Conservation (phyloP, 768 basidiomycete species). For the Clavaria fumosa region DNA sequence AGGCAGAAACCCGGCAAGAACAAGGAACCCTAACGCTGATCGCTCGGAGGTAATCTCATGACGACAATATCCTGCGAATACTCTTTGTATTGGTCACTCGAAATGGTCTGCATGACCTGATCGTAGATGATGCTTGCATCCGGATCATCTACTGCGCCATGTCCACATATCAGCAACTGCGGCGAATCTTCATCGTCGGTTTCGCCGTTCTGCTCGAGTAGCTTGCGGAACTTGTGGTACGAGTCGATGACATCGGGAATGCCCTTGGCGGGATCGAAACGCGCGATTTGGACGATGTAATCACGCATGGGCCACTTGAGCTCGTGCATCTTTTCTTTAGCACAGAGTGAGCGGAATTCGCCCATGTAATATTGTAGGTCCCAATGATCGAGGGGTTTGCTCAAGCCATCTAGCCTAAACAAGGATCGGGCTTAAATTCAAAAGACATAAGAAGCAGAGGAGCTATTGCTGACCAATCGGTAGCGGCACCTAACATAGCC, state of each 20-base stretch:
- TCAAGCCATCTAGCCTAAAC: conserved; percentile 76
- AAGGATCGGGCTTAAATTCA: no score
- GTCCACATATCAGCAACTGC: conserved; percentile 73
- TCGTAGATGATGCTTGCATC: conserved; percentile 90
- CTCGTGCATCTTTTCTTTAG: conserved; percentile 67
- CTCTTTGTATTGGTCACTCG: conserved; percentile 32
- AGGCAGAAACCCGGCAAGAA: neutral
- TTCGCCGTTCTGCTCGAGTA: conserved; percentile 33
- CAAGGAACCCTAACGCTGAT: conserved; percentile 64
- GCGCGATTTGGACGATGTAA: conserved; percentile 84
- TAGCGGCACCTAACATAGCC: conserved; percentile 65
- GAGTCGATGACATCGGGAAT: conserved; percentile 77
- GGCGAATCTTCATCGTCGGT: conserved; percentile 39
- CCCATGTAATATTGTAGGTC: conserved; percentile 84
- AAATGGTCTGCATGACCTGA: conserved; percentile 48
- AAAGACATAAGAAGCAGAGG: no score
- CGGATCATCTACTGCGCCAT: conserved; percentile 89
- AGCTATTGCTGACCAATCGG: no score
- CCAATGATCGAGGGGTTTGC: conserved; percentile 74
- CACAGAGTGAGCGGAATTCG: conserved; percentile 65
- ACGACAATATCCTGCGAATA: conserved; percentile 55
- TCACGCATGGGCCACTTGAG: conserved; percentile 68
- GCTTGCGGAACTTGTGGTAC: conserved; percentile 67
- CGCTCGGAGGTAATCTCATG: conserved; percentile 70
- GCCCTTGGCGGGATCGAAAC: conserved; percentile 77